Conservation (phyloP, 116 monocot species). For the Thalassia testudinum region DNA sequence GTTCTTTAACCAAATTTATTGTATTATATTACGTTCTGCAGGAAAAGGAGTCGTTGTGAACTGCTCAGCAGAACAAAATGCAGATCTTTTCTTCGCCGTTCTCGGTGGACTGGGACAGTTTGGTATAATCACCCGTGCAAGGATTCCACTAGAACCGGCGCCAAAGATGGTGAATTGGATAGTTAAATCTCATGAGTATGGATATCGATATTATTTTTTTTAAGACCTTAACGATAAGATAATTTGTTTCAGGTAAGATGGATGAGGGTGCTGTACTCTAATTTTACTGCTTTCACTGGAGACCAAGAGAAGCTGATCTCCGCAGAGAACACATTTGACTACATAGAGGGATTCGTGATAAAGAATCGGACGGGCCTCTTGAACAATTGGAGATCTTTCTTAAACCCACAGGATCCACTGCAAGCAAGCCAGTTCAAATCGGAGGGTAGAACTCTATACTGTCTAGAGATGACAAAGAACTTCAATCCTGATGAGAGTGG, state of each 20-base stretch:
- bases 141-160: conserved; percentile 13
- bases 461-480: conserved; percentile 36
- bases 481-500: conserved; percentile 12
- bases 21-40: conserved; percentile 2
- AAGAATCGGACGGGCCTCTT: conserved; percentile 29
- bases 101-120: conserved; percentile 27
- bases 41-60: conserved; percentile 15
- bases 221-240: background rate
- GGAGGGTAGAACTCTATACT: conserved; percentile 26
- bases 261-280: conserved; percentile 37
- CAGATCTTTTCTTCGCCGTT: conserved; percentile 17
- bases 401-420: conserved; percentile 21
- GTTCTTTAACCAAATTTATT: background rate
- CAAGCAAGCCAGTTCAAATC: conserved; percentile 17
- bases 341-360: conserved; percentile 34
- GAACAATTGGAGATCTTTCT: conserved; percentile 34
- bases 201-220: too few species aligned
- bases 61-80: conserved; percentile 13
- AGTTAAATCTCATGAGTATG: too few species aligned
- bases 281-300: conserved; percentile 16
- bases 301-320: conserved; percentile 39
- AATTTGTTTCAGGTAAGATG: conserved; percentile 19
- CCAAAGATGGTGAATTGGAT: conserved; percentile 14
- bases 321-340: conserved; percentile 21
- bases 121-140: conserved; percentile 23